Evolutionary conservation across 495 filamentous ascomycete genomes (phyloP).

Genomic region (Aspergillus bertholletiae): DNA sequence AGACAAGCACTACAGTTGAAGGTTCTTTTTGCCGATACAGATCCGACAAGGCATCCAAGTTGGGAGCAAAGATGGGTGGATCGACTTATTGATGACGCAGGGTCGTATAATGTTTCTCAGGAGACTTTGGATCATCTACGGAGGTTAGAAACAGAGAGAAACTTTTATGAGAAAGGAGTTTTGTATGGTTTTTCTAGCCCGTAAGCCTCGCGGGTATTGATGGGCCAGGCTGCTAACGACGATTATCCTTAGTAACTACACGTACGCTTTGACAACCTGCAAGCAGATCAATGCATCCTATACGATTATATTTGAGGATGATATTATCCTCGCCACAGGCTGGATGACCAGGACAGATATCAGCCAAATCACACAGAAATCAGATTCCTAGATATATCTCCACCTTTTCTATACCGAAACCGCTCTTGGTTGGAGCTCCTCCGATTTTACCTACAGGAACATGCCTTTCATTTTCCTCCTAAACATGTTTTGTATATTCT

Average conservation of each 20-base stretch:
- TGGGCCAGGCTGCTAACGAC: not conserved
- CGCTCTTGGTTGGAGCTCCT: constrained; percentile 31
- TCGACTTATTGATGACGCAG: constrained; percentile 28
- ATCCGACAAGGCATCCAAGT: constrained; percentile 40
- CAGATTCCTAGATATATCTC: constrained; percentile 41
- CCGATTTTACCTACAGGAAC: constrained; percentile 36
- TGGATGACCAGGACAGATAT: constrained; percentile 42
- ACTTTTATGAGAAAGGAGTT: constrained; percentile 27
- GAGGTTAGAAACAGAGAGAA: constrained; percentile 16
- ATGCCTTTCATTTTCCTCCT: constrained; percentile 33
- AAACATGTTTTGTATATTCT: constrained; percentile 11
- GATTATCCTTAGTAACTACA: constrained; percentile 30
- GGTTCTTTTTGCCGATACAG: no score
- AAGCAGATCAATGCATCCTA: constrained; percentile 35
- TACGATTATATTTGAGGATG: constrained; percentile 44
- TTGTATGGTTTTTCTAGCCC: constrained; percentile 12
- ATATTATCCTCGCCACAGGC: constrained; percentile 44
- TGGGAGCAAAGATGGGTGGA: constrained; percentile 48
- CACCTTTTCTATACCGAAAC: constrained; percentile 49
- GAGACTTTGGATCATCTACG: constrained; percentile 14
- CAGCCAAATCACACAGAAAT: constrained; percentile 8
- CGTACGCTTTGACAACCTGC: constrained; percentile 39
- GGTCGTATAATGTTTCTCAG: constrained; percentile 16
- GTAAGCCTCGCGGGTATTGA: not conserved
- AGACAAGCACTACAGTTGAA: constrained; percentile 41